A percentile compares a stretch with the other conserved stretches of the same genome.
Conservation (phyloP, 2,329 filamentous ascomycete species). For the Fusarium redolens region DNA sequence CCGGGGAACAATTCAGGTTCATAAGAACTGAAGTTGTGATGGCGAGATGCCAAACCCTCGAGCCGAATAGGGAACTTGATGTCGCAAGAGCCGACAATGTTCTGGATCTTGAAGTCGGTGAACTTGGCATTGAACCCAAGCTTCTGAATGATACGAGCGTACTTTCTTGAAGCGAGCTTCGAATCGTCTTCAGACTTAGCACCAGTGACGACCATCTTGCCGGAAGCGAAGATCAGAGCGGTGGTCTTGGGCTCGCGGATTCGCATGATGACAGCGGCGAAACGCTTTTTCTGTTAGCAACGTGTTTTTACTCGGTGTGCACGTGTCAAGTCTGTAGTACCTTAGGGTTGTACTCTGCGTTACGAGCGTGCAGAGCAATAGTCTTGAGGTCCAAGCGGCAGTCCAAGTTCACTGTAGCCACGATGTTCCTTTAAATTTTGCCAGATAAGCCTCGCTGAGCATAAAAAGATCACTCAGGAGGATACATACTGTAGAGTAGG, state of each 20-base stretch:
- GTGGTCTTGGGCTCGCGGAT: slow-evolving; percentile 99
- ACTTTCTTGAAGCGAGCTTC: slow-evolving; percentile 96
- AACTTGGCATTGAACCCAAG: slow-evolving; percentile 99
- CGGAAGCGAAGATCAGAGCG: slow-evolving; percentile 95
- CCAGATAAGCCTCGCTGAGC: slow-evolving; percentile 65
- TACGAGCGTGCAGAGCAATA: slow-evolving; percentile 96
- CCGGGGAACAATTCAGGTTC: slow-evolving; percentile 98
- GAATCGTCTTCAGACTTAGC: slow-evolving; percentile 98
- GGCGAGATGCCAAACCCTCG: slow-evolving; percentile 93
- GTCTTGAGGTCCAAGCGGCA: slow-evolving; percentile 98
- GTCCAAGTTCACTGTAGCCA: slow-evolving; percentile 97
- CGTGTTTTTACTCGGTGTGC: slow-evolving; percentile 2
- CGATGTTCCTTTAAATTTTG: slow-evolving; percentile 84
- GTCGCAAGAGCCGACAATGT: slow-evolving; percentile 98
- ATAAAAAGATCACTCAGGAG: slow-evolving; percentile 48
- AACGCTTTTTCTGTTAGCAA: slow-evolving; percentile 74
- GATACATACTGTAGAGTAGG: slow-evolving; percentile 96
- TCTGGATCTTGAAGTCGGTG: slow-evolving; percentile 99
- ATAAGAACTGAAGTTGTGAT: slow-evolving; percentile 99
- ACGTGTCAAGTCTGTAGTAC: slow-evolving; percentile 64
- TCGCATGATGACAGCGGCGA: slow-evolving; percentile 99
- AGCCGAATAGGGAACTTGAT: slow-evolving; percentile 99
- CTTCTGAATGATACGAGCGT: slow-evolving; percentile 99
- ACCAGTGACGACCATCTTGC: slow-evolving; percentile 99
- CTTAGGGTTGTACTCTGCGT: slow-evolving; percentile 99